Percentiles rank a stretch among this genome's conserved stretches.
Evolutionary conservation across 208 protist species (phyloP).

Genomic region (Naegleria fowleri): DNA sequence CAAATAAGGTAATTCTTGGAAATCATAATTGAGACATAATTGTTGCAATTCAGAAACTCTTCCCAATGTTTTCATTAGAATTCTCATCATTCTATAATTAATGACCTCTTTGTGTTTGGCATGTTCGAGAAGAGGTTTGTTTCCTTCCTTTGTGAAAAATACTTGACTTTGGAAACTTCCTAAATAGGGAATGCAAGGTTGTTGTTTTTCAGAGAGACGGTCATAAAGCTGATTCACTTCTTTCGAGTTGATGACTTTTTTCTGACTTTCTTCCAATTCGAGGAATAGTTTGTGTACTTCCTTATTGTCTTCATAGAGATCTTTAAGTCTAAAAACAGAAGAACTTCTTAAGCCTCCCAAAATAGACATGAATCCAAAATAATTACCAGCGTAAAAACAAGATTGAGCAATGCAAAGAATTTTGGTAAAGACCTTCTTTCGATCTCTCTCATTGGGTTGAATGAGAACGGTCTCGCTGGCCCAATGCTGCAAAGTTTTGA

Average conservation of each 20-base stretch:
- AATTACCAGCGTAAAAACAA: neutral
- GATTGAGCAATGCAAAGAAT: neutral
- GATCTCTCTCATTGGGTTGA: constrained; percentile 15
- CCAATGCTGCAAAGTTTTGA: constrained; percentile 12
- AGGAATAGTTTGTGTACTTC: constrained; percentile 8
- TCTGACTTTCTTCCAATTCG: constrained; percentile 11
- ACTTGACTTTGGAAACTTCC: constrained; percentile 38
- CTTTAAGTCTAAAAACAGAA: constrained; percentile 32
- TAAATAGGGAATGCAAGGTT: constrained; percentile 34
- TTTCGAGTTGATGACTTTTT: constrained; percentile 5
- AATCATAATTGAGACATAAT: neutral
- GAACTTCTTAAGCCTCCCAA: constrained; percentile 33
- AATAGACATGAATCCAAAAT: constrained; percentile 30
- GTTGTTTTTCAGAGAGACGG: constrained; percentile 27
- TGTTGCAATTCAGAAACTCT: neutral
- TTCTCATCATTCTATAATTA: constrained; percentile 40
- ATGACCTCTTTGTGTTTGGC: constrained; percentile 32
- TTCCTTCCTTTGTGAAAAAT: constrained; percentile 33
- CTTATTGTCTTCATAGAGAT: constrained; percentile 26
- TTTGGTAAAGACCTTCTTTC: constrained; percentile 33
- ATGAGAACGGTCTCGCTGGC: constrained; percentile 26
- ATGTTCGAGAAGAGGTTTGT: neutral
- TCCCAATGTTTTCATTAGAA: neutral
- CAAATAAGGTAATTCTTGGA: neutral
- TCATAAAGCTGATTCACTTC: constrained; percentile 3